Conservation (phyloP, 140 eudicot species). For the Anethum foeniculum region DNA sequence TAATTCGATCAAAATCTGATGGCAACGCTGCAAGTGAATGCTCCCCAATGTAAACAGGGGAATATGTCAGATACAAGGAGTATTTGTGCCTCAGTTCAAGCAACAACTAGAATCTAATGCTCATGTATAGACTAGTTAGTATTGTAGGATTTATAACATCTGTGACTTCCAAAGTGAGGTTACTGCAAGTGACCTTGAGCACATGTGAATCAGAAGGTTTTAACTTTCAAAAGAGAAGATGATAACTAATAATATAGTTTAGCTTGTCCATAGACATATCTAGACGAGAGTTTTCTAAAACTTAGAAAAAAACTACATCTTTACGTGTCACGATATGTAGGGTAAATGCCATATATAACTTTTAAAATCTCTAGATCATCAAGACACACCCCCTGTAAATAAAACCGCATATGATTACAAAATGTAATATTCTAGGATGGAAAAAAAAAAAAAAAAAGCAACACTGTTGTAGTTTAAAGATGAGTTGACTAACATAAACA, state of each 20-base stretch:
- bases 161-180: background rate
- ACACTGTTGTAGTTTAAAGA: too few relatives aligned
- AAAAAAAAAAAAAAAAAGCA: too few relatives aligned
- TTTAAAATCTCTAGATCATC: conserved; percentile 75
- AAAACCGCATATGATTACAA: background rate
- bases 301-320: background rate
- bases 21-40: conserved; percentile 66
- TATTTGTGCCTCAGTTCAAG: background rate
- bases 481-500: too few relatives aligned
- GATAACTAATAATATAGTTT: background rate
- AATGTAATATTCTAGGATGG: too few relatives aligned
- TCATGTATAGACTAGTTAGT: background rate
- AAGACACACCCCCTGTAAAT: conserved; percentile 58
- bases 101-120: background rate
- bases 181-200: background rate
- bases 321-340: conserved; percentile 95
- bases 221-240: background rate
- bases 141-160: background rate
- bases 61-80: conserved; percentile 12
- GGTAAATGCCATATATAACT: conserved; percentile 88
- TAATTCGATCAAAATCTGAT: conserved; percentile 80
- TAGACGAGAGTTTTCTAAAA: background rate
- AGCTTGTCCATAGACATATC: background rate
- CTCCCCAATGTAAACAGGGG: conserved; percentile 15
- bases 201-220: background rate